Conservation (phyloP, 1,284 basidiomycete species). For the Mycena sp. region DNA sequence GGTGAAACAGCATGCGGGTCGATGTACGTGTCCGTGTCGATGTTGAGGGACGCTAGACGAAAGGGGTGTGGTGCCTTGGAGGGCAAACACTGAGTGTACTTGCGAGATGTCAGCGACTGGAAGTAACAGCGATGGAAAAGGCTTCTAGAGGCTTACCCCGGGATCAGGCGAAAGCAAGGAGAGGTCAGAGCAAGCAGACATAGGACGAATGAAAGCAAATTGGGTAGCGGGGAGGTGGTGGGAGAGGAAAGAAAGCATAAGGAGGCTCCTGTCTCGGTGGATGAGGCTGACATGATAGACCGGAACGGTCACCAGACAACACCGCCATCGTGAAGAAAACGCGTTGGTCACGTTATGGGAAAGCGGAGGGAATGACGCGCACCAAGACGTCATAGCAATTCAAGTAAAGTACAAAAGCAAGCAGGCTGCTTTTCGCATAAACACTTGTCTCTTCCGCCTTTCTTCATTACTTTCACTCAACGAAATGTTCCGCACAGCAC, state of each 20-base stretch:
- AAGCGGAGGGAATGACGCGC: slow-evolving; percentile 1
- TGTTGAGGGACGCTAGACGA: too few relatives aligned
- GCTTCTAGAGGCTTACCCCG: slow-evolving; percentile 5
- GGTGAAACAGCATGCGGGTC: slow-evolving; percentile 16
- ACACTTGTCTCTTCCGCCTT: too few relatives aligned
- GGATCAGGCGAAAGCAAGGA: background rate
- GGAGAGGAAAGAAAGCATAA: too few relatives aligned
- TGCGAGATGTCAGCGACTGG: background rate
- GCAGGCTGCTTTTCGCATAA: too few relatives aligned
- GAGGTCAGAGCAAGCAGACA: too few relatives aligned
- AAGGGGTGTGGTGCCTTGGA: background rate
- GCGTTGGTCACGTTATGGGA: background rate
- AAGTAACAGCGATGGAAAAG: slow-evolving; percentile 11
- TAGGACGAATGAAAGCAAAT: too few relatives aligned
- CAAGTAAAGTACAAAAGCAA: too few relatives aligned
- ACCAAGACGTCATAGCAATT: too few relatives aligned
- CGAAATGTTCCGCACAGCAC: slow-evolving; percentile 37
- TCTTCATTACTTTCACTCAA: background rate
- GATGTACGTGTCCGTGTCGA: background rate
- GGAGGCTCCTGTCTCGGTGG: background rate
- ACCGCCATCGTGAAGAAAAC: background rate
- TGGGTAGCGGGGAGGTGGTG: too few relatives aligned
- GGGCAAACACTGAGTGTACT: too few relatives aligned
- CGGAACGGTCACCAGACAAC: too few relatives aligned
- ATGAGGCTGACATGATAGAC: too few relatives aligned